Percentiles rank a stretch among this genome's conserved stretches.
Evolutionary conservation across 208 protist genomes (phyloP).

Genomic region (Crithidia thermophila): DNA sequence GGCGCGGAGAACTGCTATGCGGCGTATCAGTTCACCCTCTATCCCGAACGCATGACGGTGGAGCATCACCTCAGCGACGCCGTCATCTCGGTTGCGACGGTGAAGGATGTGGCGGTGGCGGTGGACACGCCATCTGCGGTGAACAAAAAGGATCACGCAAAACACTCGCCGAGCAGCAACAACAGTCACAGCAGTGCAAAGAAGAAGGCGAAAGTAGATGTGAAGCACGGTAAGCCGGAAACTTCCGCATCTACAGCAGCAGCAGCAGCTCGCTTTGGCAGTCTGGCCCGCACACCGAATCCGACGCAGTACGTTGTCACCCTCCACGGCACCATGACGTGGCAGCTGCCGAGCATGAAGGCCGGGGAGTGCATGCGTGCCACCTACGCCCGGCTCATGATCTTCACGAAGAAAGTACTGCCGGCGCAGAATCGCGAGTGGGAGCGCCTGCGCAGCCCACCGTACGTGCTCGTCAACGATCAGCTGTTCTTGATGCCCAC

Average conservation of each 20-base stretch:
- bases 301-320: conserved; percentile 55
- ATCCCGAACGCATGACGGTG: conserved; percentile 64
- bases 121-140: not conserved
- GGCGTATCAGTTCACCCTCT: conserved; percentile 78
- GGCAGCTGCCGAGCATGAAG: conserved; percentile 79
- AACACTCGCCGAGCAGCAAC: not conserved
- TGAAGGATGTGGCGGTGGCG: not conserved
- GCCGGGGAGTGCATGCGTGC: conserved; percentile 43
- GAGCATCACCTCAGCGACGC: conserved; percentile 62
- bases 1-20: conserved; percentile 63
- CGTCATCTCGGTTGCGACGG: conserved; percentile 44
- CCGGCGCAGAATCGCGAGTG: conserved; percentile 50
- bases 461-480: conserved; percentile 75
- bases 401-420: conserved; percentile 61
- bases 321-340: conserved; percentile 82
- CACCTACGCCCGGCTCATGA: conserved; percentile 66
- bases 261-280: conserved; percentile 17
- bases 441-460: conserved; percentile 66
- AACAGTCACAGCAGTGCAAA: not conserved
- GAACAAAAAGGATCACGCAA: not conserved
- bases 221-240: too few relatives aligned
- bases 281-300: conserved; percentile 1
- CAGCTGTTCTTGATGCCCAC: conserved; percentile 53
- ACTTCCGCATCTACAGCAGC: too few relatives aligned
- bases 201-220: conserved; percentile 11